Evolutionary conservation across 495 filamentous ascomycete species (phyloP), one percentile per base, ranked within the genome.

Genomic region (Hamigera avellanea): DNA sequence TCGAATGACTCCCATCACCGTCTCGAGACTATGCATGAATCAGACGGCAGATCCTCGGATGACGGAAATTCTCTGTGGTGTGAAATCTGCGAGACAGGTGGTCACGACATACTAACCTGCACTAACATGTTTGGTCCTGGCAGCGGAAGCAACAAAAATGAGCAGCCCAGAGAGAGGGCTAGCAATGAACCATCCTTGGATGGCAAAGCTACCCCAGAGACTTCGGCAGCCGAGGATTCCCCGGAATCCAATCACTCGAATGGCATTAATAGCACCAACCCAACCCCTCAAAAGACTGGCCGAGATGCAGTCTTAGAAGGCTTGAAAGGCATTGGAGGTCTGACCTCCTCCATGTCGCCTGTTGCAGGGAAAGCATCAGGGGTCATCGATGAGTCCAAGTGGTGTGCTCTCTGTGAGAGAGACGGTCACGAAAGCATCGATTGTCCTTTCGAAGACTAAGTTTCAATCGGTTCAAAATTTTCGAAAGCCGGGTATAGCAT

Each of bases 341-440:
- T 58, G 25, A 44, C 56, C 6, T 49, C 49, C 4, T 66, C 62
- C 19, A 64, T 64, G 64, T 46, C 47, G 13, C 54, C 64, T 6
- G 72, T 82, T 8, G 80, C 83, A 3, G 88, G 86, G 26, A 95
- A 91, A 64, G 76, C 80, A 37, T 84, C 74, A 33, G 79, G 78
- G 1, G 65, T 82, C 23, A 71, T 91, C 40, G 85, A 98, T 48
- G 75, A 76, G 44, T 67, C 75, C 38, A 94, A 91, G 61, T 99
- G 91, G 91, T 99, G 91, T 62, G 91, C 93, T 36, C 66, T 96
- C 31, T 99, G 91, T 55, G 91, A 99, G 66, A 73, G 81, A 36
- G 93, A 96, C 50, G 91, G 91, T 19, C 91, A 99, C 50, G 83
- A 91, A 55, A 94, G 86, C 51, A 86, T 93, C 41, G 84, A 93